Evolutionary conservation across 805 yeast species (phyloP).

Genomic region (Ogataea thermomethanolica): DNA sequence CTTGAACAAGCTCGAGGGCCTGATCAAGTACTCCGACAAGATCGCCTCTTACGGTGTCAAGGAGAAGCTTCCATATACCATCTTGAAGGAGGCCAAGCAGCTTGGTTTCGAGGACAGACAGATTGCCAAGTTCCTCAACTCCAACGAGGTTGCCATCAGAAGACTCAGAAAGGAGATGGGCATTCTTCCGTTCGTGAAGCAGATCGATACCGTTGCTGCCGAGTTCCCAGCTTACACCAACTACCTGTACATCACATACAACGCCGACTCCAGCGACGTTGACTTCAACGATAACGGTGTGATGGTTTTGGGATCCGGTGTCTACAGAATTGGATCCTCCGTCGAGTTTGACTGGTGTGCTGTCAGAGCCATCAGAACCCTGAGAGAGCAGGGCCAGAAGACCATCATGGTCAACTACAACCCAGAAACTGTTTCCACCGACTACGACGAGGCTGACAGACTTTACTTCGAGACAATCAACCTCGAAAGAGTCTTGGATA

Average conservation of each 20-base stretch:
- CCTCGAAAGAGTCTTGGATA: conserved; percentile 90
- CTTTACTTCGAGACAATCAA: conserved; percentile 93
- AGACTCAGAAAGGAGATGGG: conserved; percentile 84
- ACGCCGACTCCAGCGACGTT: conserved; percentile 84
- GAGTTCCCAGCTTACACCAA: conserved; percentile 97
- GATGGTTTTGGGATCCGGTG: conserved; percentile 97
- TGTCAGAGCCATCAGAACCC: conserved; percentile 91
- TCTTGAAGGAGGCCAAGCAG: conserved; percentile 86
- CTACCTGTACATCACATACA: conserved; percentile 91
- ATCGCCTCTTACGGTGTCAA: conserved; percentile 54
- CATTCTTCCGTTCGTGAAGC: conserved; percentile 88
- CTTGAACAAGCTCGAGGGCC: conserved; percentile 75
- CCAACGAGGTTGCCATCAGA: conserved; percentile 91
- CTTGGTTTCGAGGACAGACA: conserved; percentile 97
- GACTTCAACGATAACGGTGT: conserved; percentile 89
- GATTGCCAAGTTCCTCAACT: conserved; percentile 80
- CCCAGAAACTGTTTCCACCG: conserved; percentile 99
- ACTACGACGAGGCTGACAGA: conserved; percentile 96
- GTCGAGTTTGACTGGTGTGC: conserved; percentile 99
- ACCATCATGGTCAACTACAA: conserved; percentile 97
- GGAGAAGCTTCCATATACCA: conserved; percentile 57
- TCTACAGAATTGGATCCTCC: conserved; percentile 96
- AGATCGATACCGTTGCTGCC: conserved; percentile 98
- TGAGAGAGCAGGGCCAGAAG: conserved; percentile 80
- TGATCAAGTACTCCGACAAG: conserved; percentile 67